Conservation (phyloP, 2,329 filamentous ascomycete species). For the Microcyclospora pomicola region DNA sequence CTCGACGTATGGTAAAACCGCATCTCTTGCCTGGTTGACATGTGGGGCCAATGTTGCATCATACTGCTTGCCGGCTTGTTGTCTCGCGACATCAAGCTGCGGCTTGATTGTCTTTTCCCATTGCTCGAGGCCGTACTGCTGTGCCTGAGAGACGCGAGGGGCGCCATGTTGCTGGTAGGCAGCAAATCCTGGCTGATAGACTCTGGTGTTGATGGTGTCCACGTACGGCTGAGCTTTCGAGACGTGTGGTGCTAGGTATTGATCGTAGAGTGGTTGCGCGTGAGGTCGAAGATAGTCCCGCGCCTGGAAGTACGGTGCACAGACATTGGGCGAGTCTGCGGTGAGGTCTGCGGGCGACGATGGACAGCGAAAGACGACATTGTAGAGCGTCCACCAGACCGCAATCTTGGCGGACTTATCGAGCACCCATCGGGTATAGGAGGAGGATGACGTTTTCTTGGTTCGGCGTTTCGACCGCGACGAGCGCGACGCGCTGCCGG, state of each 20-base stretch:
- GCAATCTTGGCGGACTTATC: constrained; percentile 39
- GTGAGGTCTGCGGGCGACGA: constrained; percentile 52
- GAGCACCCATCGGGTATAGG: constrained; percentile 12
- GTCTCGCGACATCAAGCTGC: constrained; percentile 52
- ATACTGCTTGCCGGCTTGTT: constrained; percentile 51
- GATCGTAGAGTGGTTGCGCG: constrained; percentile 70
- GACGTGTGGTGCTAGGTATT: constrained; percentile 73
- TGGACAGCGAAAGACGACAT: constrained; percentile 71
- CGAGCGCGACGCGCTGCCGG: constrained; percentile 3
- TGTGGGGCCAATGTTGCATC: constrained; percentile 58
- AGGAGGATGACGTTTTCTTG: constrained; percentile 3
- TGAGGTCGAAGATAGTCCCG: constrained; percentile 58
- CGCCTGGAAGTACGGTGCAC: constrained; percentile 62
- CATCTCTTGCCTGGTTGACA: constrained; percentile 46
- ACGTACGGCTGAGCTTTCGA: constrained; percentile 62
- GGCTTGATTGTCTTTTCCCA: constrained; percentile 73
- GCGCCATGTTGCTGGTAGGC: constrained; percentile 57
- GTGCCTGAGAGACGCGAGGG: constrained; percentile 54
- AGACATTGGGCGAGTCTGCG: constrained; percentile 60
- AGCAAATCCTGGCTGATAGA: constrained; percentile 55
- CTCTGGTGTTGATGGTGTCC: constrained; percentile 39
- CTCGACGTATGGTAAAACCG: constrained; percentile 58
- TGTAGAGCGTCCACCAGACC: constrained; percentile 77
- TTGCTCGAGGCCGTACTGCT: constrained; percentile 51
- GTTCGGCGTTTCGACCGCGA: constrained; percentile 6